Evolutionary conservation across 1,284 basidiomycete genomes (phyloP).

Genomic region (Dichomitus squalens): DNA sequence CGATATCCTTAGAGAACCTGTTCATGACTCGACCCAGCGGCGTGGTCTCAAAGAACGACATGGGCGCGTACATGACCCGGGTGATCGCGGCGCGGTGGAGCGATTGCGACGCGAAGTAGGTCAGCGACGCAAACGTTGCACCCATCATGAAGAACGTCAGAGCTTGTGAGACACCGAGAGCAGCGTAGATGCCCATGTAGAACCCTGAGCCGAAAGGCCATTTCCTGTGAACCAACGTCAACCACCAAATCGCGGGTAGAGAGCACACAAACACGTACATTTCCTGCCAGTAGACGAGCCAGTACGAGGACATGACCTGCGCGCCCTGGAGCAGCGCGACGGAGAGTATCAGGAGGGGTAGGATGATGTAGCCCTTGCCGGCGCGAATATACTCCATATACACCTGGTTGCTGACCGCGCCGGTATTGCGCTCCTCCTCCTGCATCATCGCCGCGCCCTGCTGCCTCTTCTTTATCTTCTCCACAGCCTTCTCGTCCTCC

Average conservation of each 20-base stretch:
- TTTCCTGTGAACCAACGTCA: conserved; percentile 35
- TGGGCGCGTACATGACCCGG: conserved; percentile 74
- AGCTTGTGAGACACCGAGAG: conserved; percentile 52
- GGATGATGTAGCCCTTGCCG: conserved; percentile 53
- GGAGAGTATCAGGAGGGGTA: conserved; percentile 56
- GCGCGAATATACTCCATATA: conserved; percentile 58
- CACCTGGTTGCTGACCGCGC: conserved; percentile 52
- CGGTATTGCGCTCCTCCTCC: conserved; percentile 61
- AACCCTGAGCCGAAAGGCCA: conserved; percentile 57
- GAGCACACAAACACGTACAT: conserved; percentile 33
- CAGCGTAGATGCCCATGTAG: conserved; percentile 73
- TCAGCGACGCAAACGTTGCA: conserved; percentile 52
- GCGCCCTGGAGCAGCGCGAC: conserved; percentile 61
- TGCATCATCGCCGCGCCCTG: conserved; percentile 60
- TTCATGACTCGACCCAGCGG: conserved; percentile 92
- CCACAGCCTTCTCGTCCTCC: conserved; percentile 32
- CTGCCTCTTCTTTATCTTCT: conserved; percentile 36
- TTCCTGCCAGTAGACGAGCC: conserved; percentile 78
- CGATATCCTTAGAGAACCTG: conserved; percentile 82
- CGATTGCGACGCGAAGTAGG: conserved; percentile 65
- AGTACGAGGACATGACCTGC: conserved; percentile 67
- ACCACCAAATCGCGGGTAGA: neutral
- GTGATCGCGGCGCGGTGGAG: conserved; percentile 59
- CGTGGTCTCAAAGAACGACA: conserved; percentile 91
- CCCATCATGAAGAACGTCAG: conserved; percentile 59